Evolutionary conservation across 768 basidiomycete genomes (phyloP), one percentile per base, ranked within the genome.

Genomic region (Tubosaeta sp.): DNA sequence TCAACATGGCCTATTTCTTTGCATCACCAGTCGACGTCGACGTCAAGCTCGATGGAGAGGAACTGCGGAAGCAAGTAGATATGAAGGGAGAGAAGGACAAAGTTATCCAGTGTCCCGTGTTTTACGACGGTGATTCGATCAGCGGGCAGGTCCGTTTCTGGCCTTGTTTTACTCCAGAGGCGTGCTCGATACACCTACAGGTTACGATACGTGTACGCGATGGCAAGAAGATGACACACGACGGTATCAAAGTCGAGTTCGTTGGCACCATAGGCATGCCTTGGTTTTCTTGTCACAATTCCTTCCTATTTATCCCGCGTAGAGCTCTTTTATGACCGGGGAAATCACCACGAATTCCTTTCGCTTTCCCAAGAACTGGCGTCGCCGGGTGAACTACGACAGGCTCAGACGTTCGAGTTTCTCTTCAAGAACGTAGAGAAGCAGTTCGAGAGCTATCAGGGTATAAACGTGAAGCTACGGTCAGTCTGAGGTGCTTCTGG

Each of bases 361-460:
- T 97, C 95, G 7, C 72, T 97, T 61, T 91, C 93, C 0, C 93
- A 97, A 72, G 95, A 98, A 64, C 77, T 97, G 25, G 93, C 95
- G 2, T 86, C 91, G 0, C 93, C 93, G n/a, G 94, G 93, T 32
- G 97, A 99, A 65, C 86, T 99, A 85, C 83, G 97, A 41, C 88
- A 92, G 64, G 94, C 94, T 0, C 95, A 97, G 71, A 92, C 93
- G 9, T 97, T 86, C 60, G 95, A 97, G 48, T 98, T 99, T 71
- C 81, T 85, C 63, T 98, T 99, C 81, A 97, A 97, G 79, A 99
- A 95, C 64, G 90, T 99, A 37, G 97, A 99, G 83, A 97, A 99
- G 76, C 94, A 97, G 68, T 98, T 90, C 59, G 95, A 98, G 76
- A 91, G 88, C 60, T 98, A 98, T 68, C 86, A 92, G 61, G 97